These are phyloP conservation scores for Trichoderma parareesei DNA, from an alignment of 495 filamentous ascomycete species.

Conservation along the genomic window DNA sequence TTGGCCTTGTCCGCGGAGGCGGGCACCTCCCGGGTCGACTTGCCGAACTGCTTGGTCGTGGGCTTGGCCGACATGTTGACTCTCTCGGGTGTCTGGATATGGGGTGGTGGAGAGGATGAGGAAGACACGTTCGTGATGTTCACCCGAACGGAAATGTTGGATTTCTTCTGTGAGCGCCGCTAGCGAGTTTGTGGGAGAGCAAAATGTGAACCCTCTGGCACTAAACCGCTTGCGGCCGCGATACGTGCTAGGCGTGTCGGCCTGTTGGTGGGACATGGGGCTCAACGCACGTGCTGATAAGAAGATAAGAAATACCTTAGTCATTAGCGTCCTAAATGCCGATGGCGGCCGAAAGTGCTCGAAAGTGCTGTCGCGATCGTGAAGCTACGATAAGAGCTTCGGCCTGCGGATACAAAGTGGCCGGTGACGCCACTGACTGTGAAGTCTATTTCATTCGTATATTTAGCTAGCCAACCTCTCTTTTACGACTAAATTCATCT, in stretches of 20 bases:
- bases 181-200: slow-evolving; percentile 12
- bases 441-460: not conserved
- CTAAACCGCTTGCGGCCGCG: slow-evolving; percentile 5
- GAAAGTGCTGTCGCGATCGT: slow-evolving; percentile 1
- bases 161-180: slow-evolving; percentile 11
- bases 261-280: slow-evolving; percentile 4
- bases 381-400: slow-evolving; percentile 3
- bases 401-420: not conserved
- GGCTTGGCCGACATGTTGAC: slow-evolving; percentile 58
- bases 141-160: slow-evolving; percentile 10
- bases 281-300: slow-evolving; percentile 8
- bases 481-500: not conserved
- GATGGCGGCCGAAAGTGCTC: slow-evolving; percentile 7
- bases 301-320: not conserved
- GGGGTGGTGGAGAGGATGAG: slow-evolving; percentile 24
- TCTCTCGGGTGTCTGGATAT: slow-evolving; percentile 25
- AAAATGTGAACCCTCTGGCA: slow-evolving; percentile 12
- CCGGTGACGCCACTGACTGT: not conserved
- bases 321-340: not conserved
- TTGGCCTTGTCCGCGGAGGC: slow-evolving; percentile 79
- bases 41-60: slow-evolving; percentile 93
- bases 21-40: slow-evolving; percentile 86
- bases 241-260: not conserved
- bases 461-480: not conserved
- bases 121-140: slow-evolving; percentile 18